Evolutionary conservation across 305 asterid species (phyloP).

Genomic region (Rubia tinctorum): DNA sequence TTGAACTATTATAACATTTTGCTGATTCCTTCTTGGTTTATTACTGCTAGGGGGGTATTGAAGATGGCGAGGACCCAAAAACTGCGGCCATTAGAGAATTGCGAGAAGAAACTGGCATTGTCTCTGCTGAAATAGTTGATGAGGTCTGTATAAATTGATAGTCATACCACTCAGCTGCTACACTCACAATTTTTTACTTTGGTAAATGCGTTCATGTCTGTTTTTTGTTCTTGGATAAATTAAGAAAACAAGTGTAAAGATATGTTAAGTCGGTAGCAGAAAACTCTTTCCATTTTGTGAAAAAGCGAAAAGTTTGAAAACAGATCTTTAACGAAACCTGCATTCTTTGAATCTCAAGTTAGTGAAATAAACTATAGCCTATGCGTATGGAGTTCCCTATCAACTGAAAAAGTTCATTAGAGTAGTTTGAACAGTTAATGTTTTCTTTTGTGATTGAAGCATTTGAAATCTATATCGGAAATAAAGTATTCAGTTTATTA

Average conservation of each 20-base stretch:
- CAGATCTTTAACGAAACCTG: background rate
- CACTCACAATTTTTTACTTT: background rate
- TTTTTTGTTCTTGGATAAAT: background rate
- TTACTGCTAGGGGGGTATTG: conserved; percentile 72
- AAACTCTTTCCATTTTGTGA: background rate
- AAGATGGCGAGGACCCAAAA: conserved; percentile 93
- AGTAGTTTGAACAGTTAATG: background rate
- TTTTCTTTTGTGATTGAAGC: background rate
- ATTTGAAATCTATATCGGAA: background rate
- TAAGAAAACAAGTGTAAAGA: no score
- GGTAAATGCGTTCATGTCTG: background rate
- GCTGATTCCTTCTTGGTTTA: conserved; percentile 12
- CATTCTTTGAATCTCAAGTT: background rate
- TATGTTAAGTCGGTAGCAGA: background rate
- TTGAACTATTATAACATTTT: background rate
- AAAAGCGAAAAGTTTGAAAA: background rate
- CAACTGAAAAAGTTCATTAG: background rate
- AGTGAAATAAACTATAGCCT: background rate
- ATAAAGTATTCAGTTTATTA: background rate
- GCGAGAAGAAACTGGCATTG: conserved; percentile 92
- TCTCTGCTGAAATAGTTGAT: conserved; percentile 75
- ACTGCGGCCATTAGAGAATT: conserved; percentile 90
- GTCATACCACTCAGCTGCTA: conserved; percentile 6
- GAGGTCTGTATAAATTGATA: conserved; percentile 50
- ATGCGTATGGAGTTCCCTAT: background rate